Percentiles rank a stretch among this genome's conserved stretches.
These are phyloP conservation scores for Endothia cerciana DNA, from an alignment of 2,329 filamentous ascomycete species.

Conservation along the genomic window DNA sequence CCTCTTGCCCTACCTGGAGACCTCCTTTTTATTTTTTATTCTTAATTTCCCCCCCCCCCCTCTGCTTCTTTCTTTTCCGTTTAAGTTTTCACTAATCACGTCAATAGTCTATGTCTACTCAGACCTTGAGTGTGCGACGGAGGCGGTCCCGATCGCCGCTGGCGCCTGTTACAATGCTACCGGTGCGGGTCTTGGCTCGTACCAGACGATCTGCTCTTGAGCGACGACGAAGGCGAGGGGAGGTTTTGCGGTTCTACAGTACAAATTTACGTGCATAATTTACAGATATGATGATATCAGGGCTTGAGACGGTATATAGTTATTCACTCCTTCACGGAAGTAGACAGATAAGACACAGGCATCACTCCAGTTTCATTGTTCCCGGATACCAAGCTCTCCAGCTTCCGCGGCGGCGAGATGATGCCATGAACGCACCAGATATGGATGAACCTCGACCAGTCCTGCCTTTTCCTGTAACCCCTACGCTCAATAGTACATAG, in stretches of 20 bases:
- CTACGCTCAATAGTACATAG: neutral
- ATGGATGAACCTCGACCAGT: neutral
- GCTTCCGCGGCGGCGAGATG: neutral
- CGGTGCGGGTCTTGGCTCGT: constrained; percentile 11
- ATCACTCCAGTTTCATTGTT: neutral
- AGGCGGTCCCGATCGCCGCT: neutral
- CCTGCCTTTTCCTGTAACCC: neutral
- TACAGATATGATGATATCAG: neutral
- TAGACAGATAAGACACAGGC: too few species aligned
- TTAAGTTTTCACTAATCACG: neutral
- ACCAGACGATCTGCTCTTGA: constrained; percentile 14
- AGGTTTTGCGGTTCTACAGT: neutral
- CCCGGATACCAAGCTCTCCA: too few species aligned
- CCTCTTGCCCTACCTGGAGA: neutral
- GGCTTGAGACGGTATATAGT: neutral
- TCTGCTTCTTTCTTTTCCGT: neutral
- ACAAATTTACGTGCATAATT: neutral
- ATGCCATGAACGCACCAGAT: neutral
- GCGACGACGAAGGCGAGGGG: too few species aligned
- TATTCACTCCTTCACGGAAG: neutral
- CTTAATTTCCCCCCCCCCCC: neutral
- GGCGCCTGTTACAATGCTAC: constrained; percentile 18
- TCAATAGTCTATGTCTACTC: constrained; percentile 16
- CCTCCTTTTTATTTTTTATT: neutral
- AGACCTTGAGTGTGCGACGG: neutral